A percentile compares a stretch with the other conserved stretches of the same genome.
Evolutionary conservation across 805 yeast species (phyloP).

Genomic region (Candida schatavii): DNA sequence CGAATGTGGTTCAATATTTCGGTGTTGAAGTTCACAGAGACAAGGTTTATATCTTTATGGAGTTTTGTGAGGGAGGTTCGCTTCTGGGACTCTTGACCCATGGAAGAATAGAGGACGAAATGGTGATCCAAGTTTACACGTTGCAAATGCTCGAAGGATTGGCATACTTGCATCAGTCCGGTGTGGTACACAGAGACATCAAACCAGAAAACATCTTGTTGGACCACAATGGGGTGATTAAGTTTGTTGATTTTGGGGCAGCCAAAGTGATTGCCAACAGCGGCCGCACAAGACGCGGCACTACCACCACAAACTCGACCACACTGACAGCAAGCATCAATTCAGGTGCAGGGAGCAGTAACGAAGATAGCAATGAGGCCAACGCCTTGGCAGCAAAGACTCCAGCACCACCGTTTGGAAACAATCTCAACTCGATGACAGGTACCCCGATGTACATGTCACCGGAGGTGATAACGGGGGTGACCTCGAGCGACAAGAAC

Average conservation of each 20-base stretch:
- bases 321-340: conserved; percentile 27
- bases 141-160: conserved; percentile 92
- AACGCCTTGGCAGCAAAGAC: neutral
- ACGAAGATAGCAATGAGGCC: neutral
- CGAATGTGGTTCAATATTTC: conserved; percentile 92
- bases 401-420: neutral
- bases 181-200: conserved; percentile 94
- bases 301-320: conserved; percentile 8
- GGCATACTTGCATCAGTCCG: conserved; percentile 90
- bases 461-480: conserved; percentile 91
- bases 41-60: conserved; percentile 94
- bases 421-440: conserved; percentile 45
- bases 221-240: conserved; percentile 89
- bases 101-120: conserved; percentile 93
- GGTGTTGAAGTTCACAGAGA: conserved; percentile 98
- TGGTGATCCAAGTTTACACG: conserved; percentile 85
- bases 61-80: conserved; percentile 95
- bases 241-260: conserved; percentile 97
- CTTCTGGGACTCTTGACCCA: conserved; percentile 80
- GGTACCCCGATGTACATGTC: conserved; percentile 99
- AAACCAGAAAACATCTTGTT: conserved; percentile 91
- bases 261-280: conserved; percentile 82
- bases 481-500: conserved; percentile 46
- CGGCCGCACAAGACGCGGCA: conserved; percentile 38
- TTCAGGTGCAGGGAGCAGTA: conserved; percentile 12